Conservation (phyloP, 805 yeast genomes). For the Saccharomycodes ludwigii region DNA sequence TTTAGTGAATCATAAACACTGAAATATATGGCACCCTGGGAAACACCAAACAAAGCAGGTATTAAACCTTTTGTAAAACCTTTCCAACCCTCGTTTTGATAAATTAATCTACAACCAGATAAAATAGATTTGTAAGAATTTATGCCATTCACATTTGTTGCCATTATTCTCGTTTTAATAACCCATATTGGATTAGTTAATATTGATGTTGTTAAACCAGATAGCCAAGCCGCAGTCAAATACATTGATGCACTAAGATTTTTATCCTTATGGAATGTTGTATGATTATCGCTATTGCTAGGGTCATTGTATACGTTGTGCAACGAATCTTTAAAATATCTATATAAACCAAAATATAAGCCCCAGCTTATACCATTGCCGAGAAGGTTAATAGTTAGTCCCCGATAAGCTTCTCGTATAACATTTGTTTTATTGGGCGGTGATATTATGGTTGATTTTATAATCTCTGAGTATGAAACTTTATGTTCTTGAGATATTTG, state of each 20-base stretch:
- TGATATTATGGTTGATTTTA: slow-evolving; percentile 12
- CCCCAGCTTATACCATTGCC: slow-evolving; percentile 91
- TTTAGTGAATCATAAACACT: slow-evolving; percentile 76
- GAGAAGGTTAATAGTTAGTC: slow-evolving; percentile 62
- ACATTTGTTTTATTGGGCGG: slow-evolving; percentile 7
- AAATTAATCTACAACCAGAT: slow-evolving; percentile 42
- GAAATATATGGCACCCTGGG: slow-evolving; percentile 84
- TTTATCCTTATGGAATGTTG: slow-evolving; percentile 17
- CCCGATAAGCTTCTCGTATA: slow-evolving; percentile 44
- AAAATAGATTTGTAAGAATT: slow-evolving; percentile 36
- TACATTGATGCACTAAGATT: slow-evolving; percentile 32
- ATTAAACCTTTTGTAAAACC: slow-evolving; percentile 64
- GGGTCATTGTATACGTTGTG: slow-evolving; percentile 11
- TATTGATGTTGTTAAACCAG: slow-evolving; percentile 67
- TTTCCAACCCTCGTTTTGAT: slow-evolving; percentile 40
- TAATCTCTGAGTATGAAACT: slow-evolving; percentile 20
- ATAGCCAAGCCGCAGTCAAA: slow-evolving; percentile 43
- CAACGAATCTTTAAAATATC: slow-evolving; percentile 37
- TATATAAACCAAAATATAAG: slow-evolving; percentile 68
- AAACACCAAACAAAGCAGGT: slow-evolving; percentile 70
- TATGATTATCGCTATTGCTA: slow-evolving; percentile 4
- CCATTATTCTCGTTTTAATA: slow-evolving; percentile 75
- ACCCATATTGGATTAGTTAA: slow-evolving; percentile 95
- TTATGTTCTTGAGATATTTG: slow-evolving; percentile 42
- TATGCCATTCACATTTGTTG: slow-evolving; percentile 23